A percentile compares a stretch with the other conserved stretches of the same genome.
phyloP scores from a whole-genome alignment of 1,284 basidiomycete species.

The Termitomyces sp. region DNA sequence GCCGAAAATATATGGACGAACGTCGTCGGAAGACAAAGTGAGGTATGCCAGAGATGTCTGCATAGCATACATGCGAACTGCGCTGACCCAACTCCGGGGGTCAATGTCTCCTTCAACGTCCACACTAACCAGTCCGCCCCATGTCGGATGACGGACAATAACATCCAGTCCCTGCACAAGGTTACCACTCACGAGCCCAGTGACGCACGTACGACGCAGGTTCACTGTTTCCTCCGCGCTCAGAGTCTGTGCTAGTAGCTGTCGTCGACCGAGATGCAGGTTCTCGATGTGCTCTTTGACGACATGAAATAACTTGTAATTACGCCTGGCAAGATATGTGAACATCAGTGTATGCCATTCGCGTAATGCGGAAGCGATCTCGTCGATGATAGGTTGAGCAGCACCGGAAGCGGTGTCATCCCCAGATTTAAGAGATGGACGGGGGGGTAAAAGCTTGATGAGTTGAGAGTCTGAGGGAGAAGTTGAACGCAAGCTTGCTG shows the following conservation, averaged over 20 bases:
- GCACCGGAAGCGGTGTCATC: slow-evolving; percentile 85
- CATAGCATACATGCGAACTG: slow-evolving; percentile 85
- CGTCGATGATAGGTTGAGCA: slow-evolving; percentile 89
- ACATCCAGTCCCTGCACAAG: slow-evolving; percentile 90
- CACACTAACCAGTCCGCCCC: slow-evolving; percentile 84
- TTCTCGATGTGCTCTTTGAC: slow-evolving; percentile 91
- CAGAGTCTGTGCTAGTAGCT: slow-evolving; percentile 85
- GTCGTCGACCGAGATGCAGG: slow-evolving; percentile 84
- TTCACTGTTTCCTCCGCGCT: slow-evolving; percentile 84
- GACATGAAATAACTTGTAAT: slow-evolving; percentile 86
- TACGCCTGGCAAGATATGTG: slow-evolving; percentile 81
- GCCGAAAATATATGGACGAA: slow-evolving; percentile 32
- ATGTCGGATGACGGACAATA: slow-evolving; percentile 90
- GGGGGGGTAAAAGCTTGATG: slow-evolving; percentile 80
- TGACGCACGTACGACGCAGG: slow-evolving; percentile 84
- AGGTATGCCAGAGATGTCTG: slow-evolving; percentile 82
- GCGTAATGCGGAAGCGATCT: slow-evolving; percentile 92
- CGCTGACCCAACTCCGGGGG: slow-evolving; percentile 76
- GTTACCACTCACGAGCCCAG: slow-evolving; percentile 85
- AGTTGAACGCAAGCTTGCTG: slow-evolving; percentile 55
- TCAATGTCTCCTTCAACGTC: slow-evolving; percentile 77
- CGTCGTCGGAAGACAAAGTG: slow-evolving; percentile 46
- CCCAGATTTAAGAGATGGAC: slow-evolving; percentile 89
- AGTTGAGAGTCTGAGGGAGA: slow-evolving; percentile 63
- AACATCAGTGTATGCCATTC: slow-evolving; percentile 96